Conservation (phyloP, 768 basidiomycete genomes). For the Rhodotorula graminis region DNA sequence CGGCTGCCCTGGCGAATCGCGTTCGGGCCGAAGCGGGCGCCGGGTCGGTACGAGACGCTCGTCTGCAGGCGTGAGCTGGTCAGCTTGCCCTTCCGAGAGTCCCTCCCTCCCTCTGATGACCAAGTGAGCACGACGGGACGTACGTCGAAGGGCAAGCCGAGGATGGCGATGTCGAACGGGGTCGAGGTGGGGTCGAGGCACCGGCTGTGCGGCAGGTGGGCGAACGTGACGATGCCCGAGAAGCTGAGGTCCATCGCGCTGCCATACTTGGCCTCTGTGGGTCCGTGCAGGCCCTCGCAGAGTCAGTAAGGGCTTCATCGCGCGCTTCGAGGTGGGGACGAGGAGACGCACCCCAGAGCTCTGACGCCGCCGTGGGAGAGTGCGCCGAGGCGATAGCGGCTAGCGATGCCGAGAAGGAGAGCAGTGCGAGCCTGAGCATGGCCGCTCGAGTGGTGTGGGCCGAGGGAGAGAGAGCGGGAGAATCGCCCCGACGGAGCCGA, state of each 20-base stretch:
- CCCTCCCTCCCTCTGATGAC: too few relatives aligned
- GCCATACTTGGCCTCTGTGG: conserved; percentile 58
- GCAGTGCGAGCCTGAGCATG: background rate
- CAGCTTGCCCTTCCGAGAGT: too few relatives aligned
- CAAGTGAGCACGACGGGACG: conserved; percentile 61
- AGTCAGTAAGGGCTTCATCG: too few relatives aligned
- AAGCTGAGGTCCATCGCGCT: conserved; percentile 66
- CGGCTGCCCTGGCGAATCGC: conserved; percentile 76
- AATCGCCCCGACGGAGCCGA: background rate
- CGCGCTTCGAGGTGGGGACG: background rate
- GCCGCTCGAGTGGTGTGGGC: background rate
- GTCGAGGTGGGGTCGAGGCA: conserved; percentile 9
- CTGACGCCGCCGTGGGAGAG: background rate
- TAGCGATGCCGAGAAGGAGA: background rate
- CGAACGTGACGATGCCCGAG: conserved; percentile 75
- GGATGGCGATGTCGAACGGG: conserved; percentile 67
- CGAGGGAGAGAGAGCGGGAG: background rate
- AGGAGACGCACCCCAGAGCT: background rate
- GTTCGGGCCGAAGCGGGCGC: conserved; percentile 81
- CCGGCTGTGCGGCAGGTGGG: conserved; percentile 65
- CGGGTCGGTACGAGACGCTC: conserved; percentile 67
- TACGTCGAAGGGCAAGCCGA: conserved; percentile 51
- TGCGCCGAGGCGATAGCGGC: background rate
- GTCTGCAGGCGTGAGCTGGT: conserved; percentile 50
- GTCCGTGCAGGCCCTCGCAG: background rate